Percentiles rank a stretch among this genome's conserved stretches.
Conservation (phyloP, 495 filamentous ascomycete genomes). For the Neurospora africana region DNA sequence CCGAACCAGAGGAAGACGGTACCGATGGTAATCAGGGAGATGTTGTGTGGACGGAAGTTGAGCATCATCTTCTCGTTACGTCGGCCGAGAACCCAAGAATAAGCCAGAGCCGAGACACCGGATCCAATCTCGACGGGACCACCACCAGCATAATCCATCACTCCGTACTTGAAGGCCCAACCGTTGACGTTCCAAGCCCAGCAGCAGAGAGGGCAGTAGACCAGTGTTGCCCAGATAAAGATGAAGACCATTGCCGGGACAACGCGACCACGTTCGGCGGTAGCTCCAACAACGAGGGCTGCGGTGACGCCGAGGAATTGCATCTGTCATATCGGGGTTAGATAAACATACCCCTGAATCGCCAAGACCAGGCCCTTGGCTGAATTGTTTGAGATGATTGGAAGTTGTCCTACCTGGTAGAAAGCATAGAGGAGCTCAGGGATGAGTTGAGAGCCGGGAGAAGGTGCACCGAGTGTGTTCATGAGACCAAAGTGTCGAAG, state of each 20-base stretch:
- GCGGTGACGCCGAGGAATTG: constrained; percentile 92
- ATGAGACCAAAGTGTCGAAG: constrained; percentile 77
- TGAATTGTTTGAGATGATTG: background rate
- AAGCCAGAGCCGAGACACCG: constrained; percentile 83
- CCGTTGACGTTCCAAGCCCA: constrained; percentile 95
- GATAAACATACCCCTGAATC: background rate
- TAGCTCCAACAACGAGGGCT: constrained; percentile 83
- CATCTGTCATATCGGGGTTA: constrained; percentile 47
- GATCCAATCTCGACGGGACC: constrained; percentile 97
- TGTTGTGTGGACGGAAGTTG: constrained; percentile 93
- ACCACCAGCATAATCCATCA: constrained; percentile 92
- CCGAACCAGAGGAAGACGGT: constrained; percentile 97
- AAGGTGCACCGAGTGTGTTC: constrained; percentile 68
- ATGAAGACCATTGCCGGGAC: constrained; percentile 91
- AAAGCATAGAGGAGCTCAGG: constrained; percentile 87
- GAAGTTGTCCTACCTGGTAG: constrained; percentile 51
- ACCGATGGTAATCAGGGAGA: constrained; percentile 91
- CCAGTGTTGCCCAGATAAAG: constrained; percentile 92
- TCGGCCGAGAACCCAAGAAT: constrained; percentile 88
- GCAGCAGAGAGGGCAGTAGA: constrained; percentile 92
- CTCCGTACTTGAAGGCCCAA: constrained; percentile 86
- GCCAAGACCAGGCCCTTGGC: background rate
- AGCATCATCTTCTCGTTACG: constrained; percentile 99
- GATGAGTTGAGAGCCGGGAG: constrained; percentile 67
- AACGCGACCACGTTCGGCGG: constrained; percentile 88